Evolutionary conservation across 169 alveolate genomes (phyloP).

Genomic region (Plasmodium yoelii): DNA sequence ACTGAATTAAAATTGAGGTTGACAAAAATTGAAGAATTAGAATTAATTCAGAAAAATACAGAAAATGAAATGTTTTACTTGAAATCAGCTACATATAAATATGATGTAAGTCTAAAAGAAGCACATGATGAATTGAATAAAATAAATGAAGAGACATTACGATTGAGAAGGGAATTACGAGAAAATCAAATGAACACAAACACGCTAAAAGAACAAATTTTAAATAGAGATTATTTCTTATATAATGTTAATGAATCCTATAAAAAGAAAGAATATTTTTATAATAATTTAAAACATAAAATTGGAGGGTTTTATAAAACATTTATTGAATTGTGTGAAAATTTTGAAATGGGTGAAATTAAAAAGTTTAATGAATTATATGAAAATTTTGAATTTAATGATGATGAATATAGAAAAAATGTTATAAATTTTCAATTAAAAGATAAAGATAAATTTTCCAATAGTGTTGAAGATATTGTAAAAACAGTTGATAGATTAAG

Average conservation of each 20-base stretch:
- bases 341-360: conserved; percentile 60
- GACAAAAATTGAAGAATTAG: conserved; percentile 70
- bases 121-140: conserved; percentile 73
- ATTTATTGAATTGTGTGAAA: conserved; percentile 74
- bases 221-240: conserved; percentile 70
- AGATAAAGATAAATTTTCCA: conserved; percentile 11
- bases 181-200: conserved; percentile 23
- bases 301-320: conserved; percentile 64
- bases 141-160: conserved; percentile 22
- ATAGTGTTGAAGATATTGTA: conserved; percentile 41
- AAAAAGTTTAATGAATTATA: conserved; percentile 59
- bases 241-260: conserved; percentile 42
- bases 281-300: conserved; percentile 37
- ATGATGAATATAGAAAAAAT: conserved; percentile 51
- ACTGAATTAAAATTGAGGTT: conserved; percentile 68
- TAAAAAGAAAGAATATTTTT: conserved; percentile 72
- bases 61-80: conserved; percentile 73
- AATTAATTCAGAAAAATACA: conserved; percentile 61
- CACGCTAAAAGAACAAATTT: conserved; percentile 39
- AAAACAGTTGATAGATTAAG: conserved; percentile 34
- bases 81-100: conserved; percentile 71
- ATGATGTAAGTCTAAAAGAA: conserved; percentile 68
- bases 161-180: conserved; percentile 19
- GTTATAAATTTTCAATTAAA: conserved; percentile 29
- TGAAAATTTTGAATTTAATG: conserved; percentile 61